phyloP scores from a whole-genome alignment of 768 basidiomycete species.

The Imleria badia region DNA sequence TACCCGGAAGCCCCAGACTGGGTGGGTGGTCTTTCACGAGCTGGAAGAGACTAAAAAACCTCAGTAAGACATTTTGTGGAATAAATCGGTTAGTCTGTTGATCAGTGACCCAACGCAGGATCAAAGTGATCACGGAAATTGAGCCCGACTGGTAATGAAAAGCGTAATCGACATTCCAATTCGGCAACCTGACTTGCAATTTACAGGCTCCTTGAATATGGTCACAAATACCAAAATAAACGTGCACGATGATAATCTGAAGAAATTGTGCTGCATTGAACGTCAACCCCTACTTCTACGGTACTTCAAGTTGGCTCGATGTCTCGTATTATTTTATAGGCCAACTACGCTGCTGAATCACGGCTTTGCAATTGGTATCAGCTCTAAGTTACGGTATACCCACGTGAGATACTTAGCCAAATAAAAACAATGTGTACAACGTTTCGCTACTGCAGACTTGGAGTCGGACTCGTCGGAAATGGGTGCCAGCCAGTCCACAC shows the following conservation, averaged over 20 bases:
- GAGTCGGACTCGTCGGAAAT: slow-evolving; percentile 34
- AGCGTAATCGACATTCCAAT: background rate
- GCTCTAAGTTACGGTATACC: too few relatives aligned
- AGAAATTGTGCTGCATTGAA: background rate
- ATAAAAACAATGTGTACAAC: slow-evolving; percentile 2
- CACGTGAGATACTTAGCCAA: slow-evolving; percentile 12
- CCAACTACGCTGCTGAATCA: too few relatives aligned
- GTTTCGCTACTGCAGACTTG: background rate
- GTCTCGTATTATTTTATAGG: background rate
- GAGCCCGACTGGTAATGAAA: slow-evolving; percentile 83
- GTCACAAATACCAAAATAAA: slow-evolving; percentile 46
- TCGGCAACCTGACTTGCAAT: slow-evolving; percentile 1
- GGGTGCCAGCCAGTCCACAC: slow-evolving; percentile 71
- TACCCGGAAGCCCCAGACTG: slow-evolving; percentile 84
- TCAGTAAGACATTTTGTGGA: slow-evolving; percentile 52
- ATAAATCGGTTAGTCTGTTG: slow-evolving; percentile 5
- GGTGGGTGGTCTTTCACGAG: slow-evolving; percentile 95
- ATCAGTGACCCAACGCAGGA: slow-evolving; percentile 45
- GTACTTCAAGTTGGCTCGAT: too few relatives aligned
- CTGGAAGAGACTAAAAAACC: slow-evolving; percentile 96
- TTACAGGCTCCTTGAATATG: slow-evolving; percentile 48
- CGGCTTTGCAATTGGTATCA: too few relatives aligned
- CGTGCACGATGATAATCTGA: slow-evolving; percentile 6
- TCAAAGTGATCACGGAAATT: slow-evolving; percentile 89
- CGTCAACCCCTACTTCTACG: too few relatives aligned